Evolutionary conservation across 2,329 filamentous ascomycete species (phyloP).

Genomic region (Monilinia aucupariae): DNA sequence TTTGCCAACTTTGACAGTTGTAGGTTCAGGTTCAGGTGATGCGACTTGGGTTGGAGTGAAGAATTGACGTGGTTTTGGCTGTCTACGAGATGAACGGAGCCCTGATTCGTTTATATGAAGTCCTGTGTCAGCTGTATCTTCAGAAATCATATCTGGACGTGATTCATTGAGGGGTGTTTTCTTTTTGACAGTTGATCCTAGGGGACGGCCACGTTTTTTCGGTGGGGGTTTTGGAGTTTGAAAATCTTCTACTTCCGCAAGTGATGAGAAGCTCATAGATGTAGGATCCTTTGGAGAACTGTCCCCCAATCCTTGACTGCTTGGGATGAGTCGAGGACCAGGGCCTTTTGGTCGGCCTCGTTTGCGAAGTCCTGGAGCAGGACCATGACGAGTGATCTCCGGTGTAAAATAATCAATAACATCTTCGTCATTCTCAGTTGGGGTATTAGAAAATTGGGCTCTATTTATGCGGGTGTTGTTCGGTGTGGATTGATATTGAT

Average conservation of each 20-base stretch:
- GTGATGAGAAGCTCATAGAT: slow-evolving; percentile 1
- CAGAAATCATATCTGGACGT: neutral
- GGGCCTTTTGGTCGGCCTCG: neutral
- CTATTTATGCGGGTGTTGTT: neutral
- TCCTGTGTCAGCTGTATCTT: neutral
- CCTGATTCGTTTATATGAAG: slow-evolving; percentile 10
- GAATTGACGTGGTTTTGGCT: slow-evolving; percentile 12
- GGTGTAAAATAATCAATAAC: slow-evolving; percentile 6
- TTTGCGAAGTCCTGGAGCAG: neutral
- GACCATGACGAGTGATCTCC: neutral
- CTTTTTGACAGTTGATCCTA: slow-evolving; percentile 7
- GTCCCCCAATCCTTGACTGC: neutral
- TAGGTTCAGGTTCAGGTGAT: slow-evolving; percentile 3
- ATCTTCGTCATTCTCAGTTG: neutral
- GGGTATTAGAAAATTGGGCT: neutral
- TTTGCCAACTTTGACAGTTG: neutral
- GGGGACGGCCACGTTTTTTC: slow-evolving; percentile 15
- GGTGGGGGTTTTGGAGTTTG: neutral
- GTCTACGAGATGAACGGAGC: slow-evolving; percentile 13
- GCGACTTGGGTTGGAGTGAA: neutral
- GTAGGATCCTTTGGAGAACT: neutral
- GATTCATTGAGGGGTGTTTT: neutral
- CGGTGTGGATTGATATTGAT: neutral
- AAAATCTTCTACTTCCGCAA: slow-evolving; percentile 4
- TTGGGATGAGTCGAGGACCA: neutral